Conservation (phyloP, 2,329 filamentous ascomycete species). For the Ophiostoma tasmaniense region DNA sequence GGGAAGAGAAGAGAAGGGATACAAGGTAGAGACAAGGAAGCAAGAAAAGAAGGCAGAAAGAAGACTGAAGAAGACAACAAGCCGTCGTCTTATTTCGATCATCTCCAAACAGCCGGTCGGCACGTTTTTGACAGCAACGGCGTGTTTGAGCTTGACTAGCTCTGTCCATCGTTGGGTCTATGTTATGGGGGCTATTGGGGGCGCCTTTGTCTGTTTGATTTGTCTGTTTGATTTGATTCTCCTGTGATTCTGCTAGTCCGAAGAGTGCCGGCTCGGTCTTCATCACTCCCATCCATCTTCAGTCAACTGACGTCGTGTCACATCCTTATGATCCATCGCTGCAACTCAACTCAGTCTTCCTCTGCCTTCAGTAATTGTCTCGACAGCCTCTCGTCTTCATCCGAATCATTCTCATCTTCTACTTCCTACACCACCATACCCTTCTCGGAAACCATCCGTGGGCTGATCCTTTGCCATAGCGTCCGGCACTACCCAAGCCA, state of each 20-base stretch:
- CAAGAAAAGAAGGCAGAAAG: neutral
- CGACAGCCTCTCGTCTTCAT: neutral
- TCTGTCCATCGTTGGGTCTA: neutral
- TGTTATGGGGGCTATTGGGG: too few species aligned
- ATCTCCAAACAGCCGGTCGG: neutral
- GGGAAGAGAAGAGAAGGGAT: neutral
- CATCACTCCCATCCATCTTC: neutral
- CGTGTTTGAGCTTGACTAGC: neutral
- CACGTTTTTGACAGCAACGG: conserved; percentile 1
- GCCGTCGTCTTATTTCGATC: neutral
- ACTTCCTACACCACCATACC: neutral
- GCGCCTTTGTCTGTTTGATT: neutral
- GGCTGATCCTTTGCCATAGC: neutral
- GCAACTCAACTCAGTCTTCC: neutral
- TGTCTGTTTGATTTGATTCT: neutral
- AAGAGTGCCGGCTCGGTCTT: neutral
- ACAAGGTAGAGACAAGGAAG: neutral
- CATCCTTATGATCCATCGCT: neutral
- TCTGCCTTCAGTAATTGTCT: neutral
- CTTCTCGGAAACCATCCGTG: conserved; percentile 1
- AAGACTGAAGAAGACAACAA: neutral
- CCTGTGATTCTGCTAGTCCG: neutral
- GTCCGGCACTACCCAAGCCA: neutral
- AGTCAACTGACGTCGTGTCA: neutral
- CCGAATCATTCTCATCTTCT: neutral